phyloP scores from a whole-genome alignment of 495 filamentous ascomycete genomes.

The Saxophila tyrrhenica region DNA sequence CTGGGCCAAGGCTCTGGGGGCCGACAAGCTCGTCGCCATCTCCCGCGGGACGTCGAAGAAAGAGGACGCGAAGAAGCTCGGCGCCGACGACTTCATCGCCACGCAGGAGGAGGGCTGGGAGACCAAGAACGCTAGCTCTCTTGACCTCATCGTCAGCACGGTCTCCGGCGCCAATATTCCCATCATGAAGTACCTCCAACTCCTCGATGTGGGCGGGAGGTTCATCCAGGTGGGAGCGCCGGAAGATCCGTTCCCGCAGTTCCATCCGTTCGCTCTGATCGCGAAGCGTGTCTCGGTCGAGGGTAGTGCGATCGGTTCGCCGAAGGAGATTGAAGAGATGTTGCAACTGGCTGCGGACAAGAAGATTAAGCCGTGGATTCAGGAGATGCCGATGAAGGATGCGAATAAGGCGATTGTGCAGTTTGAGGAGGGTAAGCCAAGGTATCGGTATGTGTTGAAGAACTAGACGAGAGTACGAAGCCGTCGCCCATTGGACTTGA shows the following conservation, averaged over 20 bases:
- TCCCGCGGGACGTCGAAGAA: constrained; percentile 33
- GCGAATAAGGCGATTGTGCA: constrained; percentile 53
- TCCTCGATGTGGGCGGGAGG: constrained; percentile 71
- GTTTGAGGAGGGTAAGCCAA: constrained; percentile 56
- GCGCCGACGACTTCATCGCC: constrained; percentile 33
- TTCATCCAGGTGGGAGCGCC: constrained; percentile 78
- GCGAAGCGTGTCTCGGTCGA: constrained; percentile 68
- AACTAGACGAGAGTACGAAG: too few species aligned
- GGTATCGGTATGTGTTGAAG: constrained; percentile 49
- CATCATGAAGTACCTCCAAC: constrained; percentile 61
- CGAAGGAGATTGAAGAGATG: constrained; percentile 74
- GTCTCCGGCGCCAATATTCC: constrained; percentile 58
- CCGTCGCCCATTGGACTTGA: too few species aligned
- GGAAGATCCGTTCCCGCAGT: constrained; percentile 58
- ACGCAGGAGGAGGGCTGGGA: constrained; percentile 31
- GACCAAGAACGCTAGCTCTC: constrained; percentile 42
- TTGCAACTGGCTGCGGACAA: constrained; percentile 69
- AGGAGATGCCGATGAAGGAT: constrained; percentile 60
- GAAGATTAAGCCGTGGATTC: constrained; percentile 69
- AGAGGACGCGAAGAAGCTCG: constrained; percentile 32
- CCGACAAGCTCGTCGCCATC: constrained; percentile 34
- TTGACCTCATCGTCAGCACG: constrained; percentile 64
- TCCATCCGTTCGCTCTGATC: background rate
- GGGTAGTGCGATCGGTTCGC: constrained; percentile 68
- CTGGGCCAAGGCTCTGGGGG: constrained; percentile 32